phyloP scores from a whole-genome alignment of 2,329 filamentous ascomycete species.

The Fusarium fujikuroi region DNA sequence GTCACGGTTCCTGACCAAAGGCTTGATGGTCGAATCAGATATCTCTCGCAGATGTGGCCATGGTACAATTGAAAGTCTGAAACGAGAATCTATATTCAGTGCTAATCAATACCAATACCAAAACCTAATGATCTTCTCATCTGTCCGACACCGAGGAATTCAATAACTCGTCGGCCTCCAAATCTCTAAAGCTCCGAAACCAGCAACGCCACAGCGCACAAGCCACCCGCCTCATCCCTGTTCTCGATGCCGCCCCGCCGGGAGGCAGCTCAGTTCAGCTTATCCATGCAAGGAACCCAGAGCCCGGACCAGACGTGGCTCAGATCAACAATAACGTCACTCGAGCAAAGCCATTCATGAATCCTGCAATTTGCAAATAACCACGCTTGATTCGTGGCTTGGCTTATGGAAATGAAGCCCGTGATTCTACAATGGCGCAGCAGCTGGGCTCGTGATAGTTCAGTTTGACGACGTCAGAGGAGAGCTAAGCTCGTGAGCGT shows the following conservation, averaged over 20 bases:
- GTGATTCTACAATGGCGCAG: conserved; percentile 26
- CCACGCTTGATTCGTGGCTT: conserved; percentile 16
- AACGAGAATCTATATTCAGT: background rate
- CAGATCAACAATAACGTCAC: conserved; percentile 34
- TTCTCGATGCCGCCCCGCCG: conserved; percentile 21
- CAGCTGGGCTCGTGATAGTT: conserved; percentile 5
- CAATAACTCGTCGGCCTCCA: conserved; percentile 4
- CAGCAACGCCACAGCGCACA: conserved; percentile 25
- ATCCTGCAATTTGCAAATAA: conserved; percentile 26
- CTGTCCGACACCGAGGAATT: background rate
- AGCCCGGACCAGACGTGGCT: conserved; percentile 28
- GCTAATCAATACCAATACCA: background rate
- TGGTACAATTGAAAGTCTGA: background rate
- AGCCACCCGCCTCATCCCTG: conserved; percentile 22
- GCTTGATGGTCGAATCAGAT: background rate
- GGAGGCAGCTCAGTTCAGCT: conserved; percentile 28
- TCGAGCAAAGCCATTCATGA: conserved; percentile 21
- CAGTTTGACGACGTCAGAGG: conserved; percentile 7
- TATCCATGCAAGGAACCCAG: conserved; percentile 27
- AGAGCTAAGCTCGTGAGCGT: background rate
- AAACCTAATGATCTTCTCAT: background rate
- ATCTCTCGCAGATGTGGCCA: background rate
- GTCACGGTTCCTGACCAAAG: background rate
- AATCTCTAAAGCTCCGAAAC: conserved; percentile 1
- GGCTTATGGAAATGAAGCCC: background rate